Evolutionary conservation across 768 basidiomycete genomes (phyloP), one percentile per base, ranked within the genome.

Genomic region (Termitomyces heimii): DNA sequence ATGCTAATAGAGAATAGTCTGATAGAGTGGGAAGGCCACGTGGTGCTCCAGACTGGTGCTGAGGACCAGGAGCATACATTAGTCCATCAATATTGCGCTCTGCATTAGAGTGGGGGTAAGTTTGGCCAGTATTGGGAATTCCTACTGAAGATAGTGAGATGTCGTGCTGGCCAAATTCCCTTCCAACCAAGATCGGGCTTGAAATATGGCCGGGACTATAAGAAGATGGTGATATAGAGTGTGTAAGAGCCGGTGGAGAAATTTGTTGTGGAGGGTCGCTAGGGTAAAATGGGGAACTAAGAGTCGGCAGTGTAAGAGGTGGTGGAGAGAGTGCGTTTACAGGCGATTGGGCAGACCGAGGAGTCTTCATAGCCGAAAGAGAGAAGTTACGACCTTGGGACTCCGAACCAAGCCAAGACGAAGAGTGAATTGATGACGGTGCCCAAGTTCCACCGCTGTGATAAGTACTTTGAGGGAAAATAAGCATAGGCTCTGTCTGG

Each of bases 211-310:
- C 31, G 66, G 57, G 42, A 28, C 34, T 55, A 56, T 60, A 61
- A 18, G 70, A 65, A 29, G 75, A 64, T 22, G 71, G 68, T 6
- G 62, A 51, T 2, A 60, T 47, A n/a, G 62, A 44, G 43, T 63
- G 54, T 4, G 56, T 57, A 49, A 51, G 63, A 24, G 62, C 61
- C 53, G 72, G 66, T 47, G 72, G 55, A 72, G 57, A 68, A 62
- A 57, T 69, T 68, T 53, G 65, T 64, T 52, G 73, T 69, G 7
- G 71, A 37, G 66, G 66, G 53, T 73, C 70, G 43, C 62, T 60
- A 22, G 84, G 84, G 66, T 75, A 82, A 70, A 83, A 85, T 12
- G 84, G 79, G 9, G 82, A 75, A 60, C 69, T 82, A 39, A 84
- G 75, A 16, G 84, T 85, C 42, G 81, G 78, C 65, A 85, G 79